Evolutionary conservation across 768 basidiomycete species (phyloP), one percentile per base, ranked within the genome.

Genomic region (Boletus reticulatus): DNA sequence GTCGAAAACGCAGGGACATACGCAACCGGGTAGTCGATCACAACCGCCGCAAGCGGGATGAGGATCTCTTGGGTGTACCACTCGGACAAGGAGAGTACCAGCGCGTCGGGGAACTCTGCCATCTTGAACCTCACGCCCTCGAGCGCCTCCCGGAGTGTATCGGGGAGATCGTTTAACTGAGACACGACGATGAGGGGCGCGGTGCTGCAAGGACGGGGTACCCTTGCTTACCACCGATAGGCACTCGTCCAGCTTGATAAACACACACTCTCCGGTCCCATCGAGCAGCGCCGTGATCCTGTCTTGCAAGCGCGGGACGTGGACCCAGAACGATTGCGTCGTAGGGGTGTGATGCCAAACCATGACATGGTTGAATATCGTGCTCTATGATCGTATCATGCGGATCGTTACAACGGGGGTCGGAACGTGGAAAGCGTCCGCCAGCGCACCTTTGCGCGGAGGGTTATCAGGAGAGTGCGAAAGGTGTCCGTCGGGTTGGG

Each of bases 21-120:
- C n/a, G 76, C 78, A 10, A 86, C 77, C 10, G 81, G 80, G 60
- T 87, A 88, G 55, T 85, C 85, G 34, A 87, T 77, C 24, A 87
- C 65, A 9, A 84, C 56, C 1, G 77, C 86, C 5, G 85, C 83
- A 6, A 88, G 72, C 14, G 85, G 80, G 41, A 88, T 70, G 2
- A 73, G 67, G 11, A 52, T 62, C 22, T 55, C 62, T 47, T 67
- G 57, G 6, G 71, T 47, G 14, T 73, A 60, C 24, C 50, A 51
- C 41, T 59, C 52, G 12, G 73, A 63, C 29, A 80, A 58, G 46
- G 68, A 64, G 50, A 72, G 58, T 12, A 72, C 70, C 0, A 51
- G n/a, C 7, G 44, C 50, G 16, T 55, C 53, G 29, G 50, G 54
- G 56, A 52, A 57, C 6, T 48, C 39, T 22, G 31, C 9, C 52